phyloP scores from a whole-genome alignment of 1,284 basidiomycete genomes.

The Gymnopus androsaceus region DNA sequence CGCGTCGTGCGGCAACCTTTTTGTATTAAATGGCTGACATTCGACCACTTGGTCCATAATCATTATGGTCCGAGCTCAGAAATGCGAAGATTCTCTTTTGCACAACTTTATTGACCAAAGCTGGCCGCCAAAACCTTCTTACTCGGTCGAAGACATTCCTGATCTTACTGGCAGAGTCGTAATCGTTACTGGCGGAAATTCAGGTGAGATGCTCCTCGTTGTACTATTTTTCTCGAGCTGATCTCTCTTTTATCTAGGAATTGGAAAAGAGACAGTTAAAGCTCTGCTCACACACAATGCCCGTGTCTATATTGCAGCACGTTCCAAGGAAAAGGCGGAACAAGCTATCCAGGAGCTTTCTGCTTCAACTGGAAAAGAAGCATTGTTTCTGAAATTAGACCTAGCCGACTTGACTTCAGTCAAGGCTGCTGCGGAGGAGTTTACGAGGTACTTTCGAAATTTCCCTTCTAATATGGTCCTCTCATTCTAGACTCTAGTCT shows the following conservation, averaged over 20 bases:
- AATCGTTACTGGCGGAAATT: conserved; percentile 26
- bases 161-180: conserved; percentile 31
- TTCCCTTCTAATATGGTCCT: neutral
- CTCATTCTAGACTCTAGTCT: conserved; percentile 37
- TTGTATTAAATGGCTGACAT: too few relatives aligned
- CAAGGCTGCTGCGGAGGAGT: conserved; percentile 15
- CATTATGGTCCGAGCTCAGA: too few relatives aligned
- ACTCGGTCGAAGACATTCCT: conserved; percentile 25
- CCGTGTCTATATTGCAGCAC: conserved; percentile 34
- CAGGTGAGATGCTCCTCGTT: neutral
- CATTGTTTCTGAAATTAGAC: conserved; percentile 19
- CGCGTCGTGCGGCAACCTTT: too few relatives aligned
- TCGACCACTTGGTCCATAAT: too few relatives aligned
- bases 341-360: conserved; percentile 22
- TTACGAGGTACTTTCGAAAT: neutral
- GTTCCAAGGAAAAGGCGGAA: conserved; percentile 26
- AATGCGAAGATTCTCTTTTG: neutral
- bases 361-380: conserved; percentile 1
- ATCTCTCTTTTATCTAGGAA: conserved; percentile 29
- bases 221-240: neutral
- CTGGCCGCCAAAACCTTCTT: conserved; percentile 3
- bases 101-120: neutral
- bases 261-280: conserved; percentile 32
- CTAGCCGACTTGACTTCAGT: conserved; percentile 7
- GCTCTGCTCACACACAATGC: conserved; percentile 28